phyloP scores from a whole-genome alignment of 179 eudicot genomes.

The Silene noctiflora region DNA sequence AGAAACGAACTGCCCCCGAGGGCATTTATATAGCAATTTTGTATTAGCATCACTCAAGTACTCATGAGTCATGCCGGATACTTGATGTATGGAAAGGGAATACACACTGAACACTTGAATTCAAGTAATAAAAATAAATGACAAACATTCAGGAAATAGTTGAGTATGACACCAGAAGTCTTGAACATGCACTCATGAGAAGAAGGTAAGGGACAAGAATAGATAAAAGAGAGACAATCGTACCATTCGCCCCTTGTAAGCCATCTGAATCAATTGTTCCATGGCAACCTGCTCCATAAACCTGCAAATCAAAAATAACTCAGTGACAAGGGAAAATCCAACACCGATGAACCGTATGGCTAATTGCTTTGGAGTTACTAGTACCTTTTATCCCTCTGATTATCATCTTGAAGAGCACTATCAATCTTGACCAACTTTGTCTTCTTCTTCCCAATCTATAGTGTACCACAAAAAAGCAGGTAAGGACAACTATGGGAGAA shows the following conservation, averaged over 20 bases:
- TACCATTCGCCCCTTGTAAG: conserved; percentile 57
- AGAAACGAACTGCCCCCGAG: background rate
- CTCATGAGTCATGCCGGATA: background rate
- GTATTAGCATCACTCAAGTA: background rate
- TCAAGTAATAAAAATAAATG: background rate
- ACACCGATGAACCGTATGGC: background rate
- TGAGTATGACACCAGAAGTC: background rate
- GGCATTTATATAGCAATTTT: background rate
- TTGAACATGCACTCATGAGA: background rate
- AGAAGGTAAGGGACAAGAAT: background rate
- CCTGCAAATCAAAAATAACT: conserved; percentile 32
- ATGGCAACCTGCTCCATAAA: conserved; percentile 48
- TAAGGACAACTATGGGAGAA: conserved; percentile 6
- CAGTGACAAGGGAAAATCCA: background rate
- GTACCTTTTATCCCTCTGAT: conserved; percentile 37
- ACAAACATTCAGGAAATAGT: background rate
- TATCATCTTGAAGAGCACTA: conserved; percentile 35
- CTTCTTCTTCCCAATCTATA: conserved; percentile 42
- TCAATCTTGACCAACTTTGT: conserved; percentile 38
- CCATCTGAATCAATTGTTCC: conserved; percentile 52
- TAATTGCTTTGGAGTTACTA: conserved; percentile 4
- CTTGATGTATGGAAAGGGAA: background rate
- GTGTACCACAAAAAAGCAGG: conserved; percentile 14
- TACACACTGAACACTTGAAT: background rate
- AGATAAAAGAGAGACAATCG: background rate